Evolutionary conservation across 768 basidiomycete genomes (phyloP), one percentile per base, ranked within the genome.

Genomic region (Termitomyces eurrhizus): DNA sequence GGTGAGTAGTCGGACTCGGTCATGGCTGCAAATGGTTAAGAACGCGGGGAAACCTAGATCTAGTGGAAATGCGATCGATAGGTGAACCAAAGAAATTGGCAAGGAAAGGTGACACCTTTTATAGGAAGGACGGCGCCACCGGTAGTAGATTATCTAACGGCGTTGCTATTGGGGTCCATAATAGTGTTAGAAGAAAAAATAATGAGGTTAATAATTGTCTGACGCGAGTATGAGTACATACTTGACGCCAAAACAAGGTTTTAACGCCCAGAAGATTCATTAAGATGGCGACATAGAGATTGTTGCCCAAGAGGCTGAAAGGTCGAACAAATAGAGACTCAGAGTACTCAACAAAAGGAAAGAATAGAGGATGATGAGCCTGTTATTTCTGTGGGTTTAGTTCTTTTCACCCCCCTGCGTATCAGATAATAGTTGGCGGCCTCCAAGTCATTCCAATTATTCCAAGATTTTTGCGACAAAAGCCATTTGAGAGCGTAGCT

Each of bases 1-100:
- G 83, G 83, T 35, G 83, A 85, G 69, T 77, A 84, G 73, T 85
- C 83, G 76, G 84, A 84, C 70, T 84, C 83, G 2, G 83, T 84
- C 83, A 84, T 84, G 13, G 59, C 50, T 35, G 52, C 29, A 36
- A 46, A 50, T 24, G 52, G 36, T 49, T 35, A 62, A 49, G 37
- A 52, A 55, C 36, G 57, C 24, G 48, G 37, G 48, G 26, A 41
- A n/a, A 14, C 26, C 14, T 35, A 21, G 13, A 57, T 51, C 49
- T 41, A 45, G 41, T n/a, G 39, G 42, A 56, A 29, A 44, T 42
- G 24, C 32, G 45, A 45, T 54, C 29, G 44, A 24, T n/a, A 37
- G 36, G 46, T 44, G 7, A 33, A 11, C 51, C n/a, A 44, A 52
- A 60, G 36, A 46, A 61, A 18, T 14, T 12, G 3, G 50, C 29